Evolutionary conservation across 2,329 filamentous ascomycete species (phyloP).

Genomic region (Pseudocercospora pini-densiflorae): DNA sequence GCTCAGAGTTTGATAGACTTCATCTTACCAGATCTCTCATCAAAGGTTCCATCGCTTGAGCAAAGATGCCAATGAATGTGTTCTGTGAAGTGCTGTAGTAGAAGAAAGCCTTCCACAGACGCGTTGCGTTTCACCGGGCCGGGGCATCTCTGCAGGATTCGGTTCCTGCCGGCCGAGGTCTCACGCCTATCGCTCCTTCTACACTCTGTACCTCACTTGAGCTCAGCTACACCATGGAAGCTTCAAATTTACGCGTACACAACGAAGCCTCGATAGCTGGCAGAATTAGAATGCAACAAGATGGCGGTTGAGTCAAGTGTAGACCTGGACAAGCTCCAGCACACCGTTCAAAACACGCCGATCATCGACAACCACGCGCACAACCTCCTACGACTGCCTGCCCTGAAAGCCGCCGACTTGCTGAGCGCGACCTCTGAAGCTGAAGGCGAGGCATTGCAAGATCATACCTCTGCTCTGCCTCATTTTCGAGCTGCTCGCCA

Average conservation of each 20-base stretch:
- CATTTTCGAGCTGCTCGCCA: constrained; percentile 73
- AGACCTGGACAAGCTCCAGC: constrained; percentile 33
- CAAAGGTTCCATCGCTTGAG: too few relatives aligned
- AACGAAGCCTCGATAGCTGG: not conserved
- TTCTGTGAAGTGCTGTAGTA: not conserved
- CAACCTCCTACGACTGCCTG: constrained; percentile 63
- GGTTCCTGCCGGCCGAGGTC: not conserved
- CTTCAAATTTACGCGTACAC: not conserved
- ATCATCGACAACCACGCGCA: constrained; percentile 77
- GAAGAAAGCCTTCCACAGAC: not conserved
- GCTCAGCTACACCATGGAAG: not conserved
- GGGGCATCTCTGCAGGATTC: not conserved
- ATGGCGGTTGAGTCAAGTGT: constrained; percentile 10
- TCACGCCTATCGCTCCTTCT: not conserved
- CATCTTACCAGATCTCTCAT: too few relatives aligned
- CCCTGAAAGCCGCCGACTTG: constrained; percentile 57
- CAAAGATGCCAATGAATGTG: too few relatives aligned
- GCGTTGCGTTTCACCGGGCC: not conserved
- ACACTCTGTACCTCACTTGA: not conserved
- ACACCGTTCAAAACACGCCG: constrained; percentile 46
- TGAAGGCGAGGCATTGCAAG: constrained; percentile 66
- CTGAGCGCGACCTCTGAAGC: constrained; percentile 75
- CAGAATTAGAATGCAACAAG: not conserved
- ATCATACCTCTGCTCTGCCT: constrained; percentile 64
- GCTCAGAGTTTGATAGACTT: too few relatives aligned